Evolutionary conservation across 2,329 filamentous ascomycete genomes (phyloP).

Genomic region (Neofusicoccum cordaticola): DNA sequence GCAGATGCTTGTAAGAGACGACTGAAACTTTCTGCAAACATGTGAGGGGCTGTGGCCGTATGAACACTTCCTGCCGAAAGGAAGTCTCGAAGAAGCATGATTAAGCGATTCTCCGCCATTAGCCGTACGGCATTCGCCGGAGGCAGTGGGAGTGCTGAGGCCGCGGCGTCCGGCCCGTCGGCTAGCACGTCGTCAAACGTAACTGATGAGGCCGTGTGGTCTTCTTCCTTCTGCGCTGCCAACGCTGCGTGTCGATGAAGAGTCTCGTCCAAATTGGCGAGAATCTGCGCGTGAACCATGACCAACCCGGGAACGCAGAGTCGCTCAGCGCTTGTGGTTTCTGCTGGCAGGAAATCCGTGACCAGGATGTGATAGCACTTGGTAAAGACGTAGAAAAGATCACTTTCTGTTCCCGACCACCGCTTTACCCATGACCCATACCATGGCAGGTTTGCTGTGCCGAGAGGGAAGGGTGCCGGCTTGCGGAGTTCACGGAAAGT

Average conservation of each 20-base stretch:
- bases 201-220: constrained; percentile 39
- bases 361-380: constrained; percentile 82
- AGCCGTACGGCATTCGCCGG: constrained; percentile 69
- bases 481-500: constrained; percentile 61
- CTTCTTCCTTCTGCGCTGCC: constrained; percentile 22
- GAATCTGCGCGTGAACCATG: constrained; percentile 76
- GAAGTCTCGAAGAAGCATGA: constrained; percentile 79
- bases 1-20: constrained; percentile 70
- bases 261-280: constrained; percentile 76
- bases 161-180: constrained; percentile 63
- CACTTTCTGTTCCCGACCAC: constrained; percentile 84
- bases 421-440: constrained; percentile 78
- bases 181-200: constrained; percentile 66
- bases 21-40: constrained; percentile 76
- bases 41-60: constrained; percentile 57
- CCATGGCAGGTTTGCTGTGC: constrained; percentile 75
- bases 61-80: constrained; percentile 60
- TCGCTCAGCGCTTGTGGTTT: constrained; percentile 53
- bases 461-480: constrained; percentile 64
- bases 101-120: constrained; percentile 85
- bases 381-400: constrained; percentile 86
- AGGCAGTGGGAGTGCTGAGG: constrained; percentile 60
- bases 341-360: constrained; percentile 56
- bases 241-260: constrained; percentile 66
- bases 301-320: constrained; percentile 73